Percentiles rank a stretch among this genome's conserved stretches.
Conservation (phyloP, 768 basidiomycete species). For the Rhizopogon sp. region DNA sequence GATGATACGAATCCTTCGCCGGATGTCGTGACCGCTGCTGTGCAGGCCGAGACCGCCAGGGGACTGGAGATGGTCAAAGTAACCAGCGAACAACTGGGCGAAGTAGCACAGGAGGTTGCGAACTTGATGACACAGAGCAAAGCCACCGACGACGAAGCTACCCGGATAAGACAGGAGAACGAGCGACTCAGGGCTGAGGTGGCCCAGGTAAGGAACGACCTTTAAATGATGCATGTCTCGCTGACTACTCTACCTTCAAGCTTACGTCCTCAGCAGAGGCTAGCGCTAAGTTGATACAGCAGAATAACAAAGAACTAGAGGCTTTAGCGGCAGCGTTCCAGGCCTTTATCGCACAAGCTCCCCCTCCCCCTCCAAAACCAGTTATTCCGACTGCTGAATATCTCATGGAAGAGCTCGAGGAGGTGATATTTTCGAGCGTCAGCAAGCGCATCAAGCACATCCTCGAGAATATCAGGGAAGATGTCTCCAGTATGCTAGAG, state of each 20-base stretch:
- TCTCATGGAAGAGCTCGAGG: constrained; percentile 21
- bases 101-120: constrained; percentile 25
- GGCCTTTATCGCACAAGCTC: constrained; percentile 26
- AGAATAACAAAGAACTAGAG: constrained; percentile 18
- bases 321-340: constrained; percentile 25
- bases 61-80: neutral
- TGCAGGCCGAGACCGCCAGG: constrained; percentile 10
- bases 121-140: constrained; percentile 26
- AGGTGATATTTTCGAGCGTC: constrained; percentile 19
- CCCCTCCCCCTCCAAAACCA: constrained; percentile 5
- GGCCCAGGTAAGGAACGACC: constrained; percentile 18
- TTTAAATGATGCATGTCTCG: neutral
- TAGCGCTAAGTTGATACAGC: constrained; percentile 12
- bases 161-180: constrained; percentile 22
- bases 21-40: constrained; percentile 20
- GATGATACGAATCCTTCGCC: constrained; percentile 12
- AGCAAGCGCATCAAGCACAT: constrained; percentile 17
- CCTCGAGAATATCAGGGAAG: constrained; percentile 16
- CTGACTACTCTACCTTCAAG: constrained; percentile 10
- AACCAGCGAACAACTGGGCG: constrained; percentile 26
- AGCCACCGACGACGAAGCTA: constrained; percentile 16
- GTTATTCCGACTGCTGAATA: constrained; percentile 25
- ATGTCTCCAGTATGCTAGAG: constrained; percentile 18
- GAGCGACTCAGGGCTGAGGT: constrained; percentile 18
- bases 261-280: constrained; percentile 10